These are phyloP conservation scores for Aristolochia californica DNA, from an alignment of 164 flowering plant genomes.

Conservation along the genomic window DNA sequence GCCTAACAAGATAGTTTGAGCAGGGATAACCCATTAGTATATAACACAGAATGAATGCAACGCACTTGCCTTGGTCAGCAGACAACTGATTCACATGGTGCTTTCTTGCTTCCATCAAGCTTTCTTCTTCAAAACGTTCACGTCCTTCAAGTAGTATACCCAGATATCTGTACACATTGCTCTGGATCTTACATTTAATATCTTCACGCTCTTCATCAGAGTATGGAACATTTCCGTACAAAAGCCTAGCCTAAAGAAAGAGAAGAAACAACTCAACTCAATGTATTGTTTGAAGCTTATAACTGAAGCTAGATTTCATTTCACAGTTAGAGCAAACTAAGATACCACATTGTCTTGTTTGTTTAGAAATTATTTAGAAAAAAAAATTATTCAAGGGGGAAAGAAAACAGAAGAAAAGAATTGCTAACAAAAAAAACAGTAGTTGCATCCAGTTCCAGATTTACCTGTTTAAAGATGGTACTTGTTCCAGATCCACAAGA, in stretches of 20 bases:
- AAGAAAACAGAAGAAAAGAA: not conserved
- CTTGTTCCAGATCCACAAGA: conserved; percentile 79
- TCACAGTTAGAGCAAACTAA: no score
- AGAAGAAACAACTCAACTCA: not conserved
- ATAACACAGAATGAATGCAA: not conserved
- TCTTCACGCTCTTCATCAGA: conserved; percentile 66
- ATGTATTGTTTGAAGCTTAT: no score
- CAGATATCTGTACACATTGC: conserved; percentile 75
- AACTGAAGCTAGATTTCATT: no score
- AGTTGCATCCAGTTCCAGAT: not conserved
- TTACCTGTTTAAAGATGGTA: conserved; percentile 91
- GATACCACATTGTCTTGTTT: no score
- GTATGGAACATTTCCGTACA: conserved; percentile 64
- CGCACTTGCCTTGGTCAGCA: conserved; percentile 18
- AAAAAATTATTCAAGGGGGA: no score
- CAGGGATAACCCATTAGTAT: not conserved
- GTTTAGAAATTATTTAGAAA: no score
- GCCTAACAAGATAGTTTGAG: not conserved
- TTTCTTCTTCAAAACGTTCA: conserved; percentile 90
- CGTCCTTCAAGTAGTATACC: conserved; percentile 94
- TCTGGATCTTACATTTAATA: conserved; percentile 74
- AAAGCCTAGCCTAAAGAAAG: conserved; percentile 69
- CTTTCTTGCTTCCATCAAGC: conserved; percentile 25
- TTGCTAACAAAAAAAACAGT: not conserved
- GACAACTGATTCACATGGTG: conserved; percentile 18